Conservation (phyloP, 176 grass and related monocot species). For the Juncus inflexus region DNA sequence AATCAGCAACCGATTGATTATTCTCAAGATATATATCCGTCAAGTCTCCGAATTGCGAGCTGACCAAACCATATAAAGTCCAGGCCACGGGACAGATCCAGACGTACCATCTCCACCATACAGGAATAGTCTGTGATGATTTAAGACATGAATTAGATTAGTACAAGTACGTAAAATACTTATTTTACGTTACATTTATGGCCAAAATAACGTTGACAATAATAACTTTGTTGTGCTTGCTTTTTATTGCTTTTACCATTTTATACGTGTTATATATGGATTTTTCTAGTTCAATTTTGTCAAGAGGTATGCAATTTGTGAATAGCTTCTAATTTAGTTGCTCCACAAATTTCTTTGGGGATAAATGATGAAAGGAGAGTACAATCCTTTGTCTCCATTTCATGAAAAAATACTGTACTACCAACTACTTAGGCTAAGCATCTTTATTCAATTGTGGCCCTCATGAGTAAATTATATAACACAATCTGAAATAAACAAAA, state of each 20-base stretch:
- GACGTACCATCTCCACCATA: slow-evolving; percentile 90
- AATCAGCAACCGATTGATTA: slow-evolving; percentile 26
- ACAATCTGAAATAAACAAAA: background rate
- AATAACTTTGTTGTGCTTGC: background rate
- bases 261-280: background rate
- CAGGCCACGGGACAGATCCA: slow-evolving; percentile 71
- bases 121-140: slow-evolving; percentile 45
- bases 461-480: background rate
- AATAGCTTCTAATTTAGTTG: too few relatives aligned
- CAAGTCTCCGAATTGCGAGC: slow-evolving; percentile 65
- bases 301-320: too few relatives aligned
- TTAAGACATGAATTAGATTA: slow-evolving; percentile 14
- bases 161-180: background rate
- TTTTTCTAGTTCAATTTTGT: too few relatives aligned
- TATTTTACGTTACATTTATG: too few relatives aligned
- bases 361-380: background rate
- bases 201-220: background rate
- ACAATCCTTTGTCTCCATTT: background rate
- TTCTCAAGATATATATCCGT: background rate
- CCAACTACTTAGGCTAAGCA: background rate
- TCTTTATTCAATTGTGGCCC: background rate
- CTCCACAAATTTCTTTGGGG: too few relatives aligned
- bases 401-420: background rate
- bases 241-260: background rate
- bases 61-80: slow-evolving; percentile 69